Percentiles rank a stretch among this genome's conserved stretches.
Conservation (phyloP, 306 rosid species). For the Vigna mungo region DNA sequence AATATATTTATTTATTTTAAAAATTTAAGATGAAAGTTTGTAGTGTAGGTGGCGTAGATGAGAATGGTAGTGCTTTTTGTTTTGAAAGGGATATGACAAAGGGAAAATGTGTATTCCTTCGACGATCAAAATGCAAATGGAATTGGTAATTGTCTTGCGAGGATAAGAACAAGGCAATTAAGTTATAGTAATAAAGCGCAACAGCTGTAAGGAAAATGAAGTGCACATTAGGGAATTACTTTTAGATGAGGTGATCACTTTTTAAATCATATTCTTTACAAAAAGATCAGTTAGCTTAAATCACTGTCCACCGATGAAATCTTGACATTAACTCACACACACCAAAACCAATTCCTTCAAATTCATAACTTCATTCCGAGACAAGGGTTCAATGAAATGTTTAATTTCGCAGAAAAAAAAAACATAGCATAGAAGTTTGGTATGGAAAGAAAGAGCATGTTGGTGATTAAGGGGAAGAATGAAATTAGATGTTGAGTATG, state of each 20-base stretch:
- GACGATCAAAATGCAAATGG: neutral
- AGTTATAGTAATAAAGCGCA: neutral
- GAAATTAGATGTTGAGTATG: constrained; percentile 31
- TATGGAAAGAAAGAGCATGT: constrained; percentile 44
- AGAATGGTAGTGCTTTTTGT: neutral
- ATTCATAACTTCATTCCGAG: constrained; percentile 4
- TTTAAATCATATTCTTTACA: neutral
- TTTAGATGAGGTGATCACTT: neutral
- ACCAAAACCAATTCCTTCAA: constrained; percentile 1
- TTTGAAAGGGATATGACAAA: neutral
- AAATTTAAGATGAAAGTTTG: neutral
- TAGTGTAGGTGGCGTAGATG: neutral
- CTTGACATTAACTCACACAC: constrained; percentile 16
- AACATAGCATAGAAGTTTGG: constrained; percentile 19
- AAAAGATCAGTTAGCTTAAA: constrained; percentile 14
- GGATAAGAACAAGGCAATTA: neutral
- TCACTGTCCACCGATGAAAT: constrained; percentile 33
- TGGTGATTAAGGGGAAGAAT: constrained; percentile 51
- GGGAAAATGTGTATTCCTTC: neutral
- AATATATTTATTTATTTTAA: too few species aligned
- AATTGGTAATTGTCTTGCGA: constrained; percentile 1
- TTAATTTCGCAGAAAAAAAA: constrained; percentile 29
- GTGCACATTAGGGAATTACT: neutral
- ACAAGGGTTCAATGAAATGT: constrained; percentile 46
- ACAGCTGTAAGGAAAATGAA: neutral